Conservation (phyloP, 208 protist genomes). For the Trypanosoma cruzi region DNA sequence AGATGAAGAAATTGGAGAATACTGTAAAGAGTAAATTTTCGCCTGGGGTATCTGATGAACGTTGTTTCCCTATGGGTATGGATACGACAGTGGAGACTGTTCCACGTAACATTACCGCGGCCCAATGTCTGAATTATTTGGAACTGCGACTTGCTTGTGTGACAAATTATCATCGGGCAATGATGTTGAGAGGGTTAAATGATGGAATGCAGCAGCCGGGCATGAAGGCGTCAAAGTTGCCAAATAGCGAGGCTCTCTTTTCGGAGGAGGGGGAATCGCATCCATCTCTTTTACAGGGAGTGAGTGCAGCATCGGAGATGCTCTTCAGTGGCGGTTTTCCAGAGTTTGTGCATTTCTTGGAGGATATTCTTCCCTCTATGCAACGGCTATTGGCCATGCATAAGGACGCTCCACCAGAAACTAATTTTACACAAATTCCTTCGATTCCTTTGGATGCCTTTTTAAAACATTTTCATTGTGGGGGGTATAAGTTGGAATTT, state of each 20-base stretch:
- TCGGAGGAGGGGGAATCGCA: slow-evolving; percentile 8
- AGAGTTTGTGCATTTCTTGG: background rate
- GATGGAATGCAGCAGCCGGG: background rate
- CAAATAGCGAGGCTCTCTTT: background rate
- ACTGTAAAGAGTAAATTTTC: slow-evolving; percentile 54
- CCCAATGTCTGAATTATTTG: slow-evolving; percentile 72
- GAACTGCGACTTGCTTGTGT: slow-evolving; percentile 37
- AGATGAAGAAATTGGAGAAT: slow-evolving; percentile 37
- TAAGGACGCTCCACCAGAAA: background rate
- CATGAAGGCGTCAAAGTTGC: background rate
- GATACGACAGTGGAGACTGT: slow-evolving; percentile 12
- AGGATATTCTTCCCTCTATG: slow-evolving; percentile 22
- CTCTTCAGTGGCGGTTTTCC: background rate
- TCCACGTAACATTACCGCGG: slow-evolving; percentile 39
- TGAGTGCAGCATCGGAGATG: background rate
- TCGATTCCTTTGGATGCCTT: slow-evolving; percentile 42
- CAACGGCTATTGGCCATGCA: background rate
- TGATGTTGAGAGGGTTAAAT: background rate
- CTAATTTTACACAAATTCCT: background rate
- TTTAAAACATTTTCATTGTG: slow-evolving; percentile 50
- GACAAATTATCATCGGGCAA: slow-evolving; percentile 26
- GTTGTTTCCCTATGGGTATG: slow-evolving; percentile 22
- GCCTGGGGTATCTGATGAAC: slow-evolving; percentile 37
- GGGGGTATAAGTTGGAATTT: slow-evolving; percentile 42
- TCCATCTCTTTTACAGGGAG: slow-evolving; percentile 1